Percentiles rank a stretch among this genome's conserved stretches.
Conservation (phyloP, 371 early-diverging fungal genomes). For the Chytridium lagenaria region DNA sequence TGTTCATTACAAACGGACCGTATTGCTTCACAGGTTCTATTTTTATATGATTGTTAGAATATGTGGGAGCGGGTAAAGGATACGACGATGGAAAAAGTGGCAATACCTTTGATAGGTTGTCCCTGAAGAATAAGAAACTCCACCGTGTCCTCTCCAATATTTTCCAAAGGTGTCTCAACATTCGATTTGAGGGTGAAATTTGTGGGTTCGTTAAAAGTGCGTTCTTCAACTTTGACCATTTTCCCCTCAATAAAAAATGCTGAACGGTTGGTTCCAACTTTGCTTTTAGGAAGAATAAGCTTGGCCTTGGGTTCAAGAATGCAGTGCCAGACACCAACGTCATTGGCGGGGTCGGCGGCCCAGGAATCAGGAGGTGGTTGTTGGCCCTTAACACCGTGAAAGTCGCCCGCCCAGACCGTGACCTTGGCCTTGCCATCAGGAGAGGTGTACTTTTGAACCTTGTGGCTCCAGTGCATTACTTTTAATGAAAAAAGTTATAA, state of each 20-base stretch:
- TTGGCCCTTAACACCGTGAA: slow-evolving; percentile 22
- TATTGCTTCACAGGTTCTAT: no score
- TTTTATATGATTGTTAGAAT: no score
- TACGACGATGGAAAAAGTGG: no score
- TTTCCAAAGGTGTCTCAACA: slow-evolving; percentile 17
- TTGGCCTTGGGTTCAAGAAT: slow-evolving; percentile 19
- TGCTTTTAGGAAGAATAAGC: slow-evolving; percentile 19
- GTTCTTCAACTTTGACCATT: slow-evolving; percentile 6
- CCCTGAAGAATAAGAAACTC: slow-evolving; percentile 38
- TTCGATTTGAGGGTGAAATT: background rate
- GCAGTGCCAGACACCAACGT: slow-evolving; percentile 27
- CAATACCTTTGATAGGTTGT: slow-evolving; percentile 47
- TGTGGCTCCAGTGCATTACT: slow-evolving; percentile 40
- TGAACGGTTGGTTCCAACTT: slow-evolving; percentile 18
- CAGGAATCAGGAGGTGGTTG: slow-evolving; percentile 17
- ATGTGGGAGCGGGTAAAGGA: no score
- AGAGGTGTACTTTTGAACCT: slow-evolving; percentile 12
- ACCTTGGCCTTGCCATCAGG: slow-evolving; percentile 23
- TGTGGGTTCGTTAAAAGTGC: background rate
- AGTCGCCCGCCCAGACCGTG: slow-evolving; percentile 32
- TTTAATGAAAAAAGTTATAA: background rate
- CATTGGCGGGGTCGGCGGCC: slow-evolving; percentile 26
- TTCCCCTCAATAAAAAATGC: slow-evolving; percentile 26
- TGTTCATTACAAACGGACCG: slow-evolving; percentile 61
- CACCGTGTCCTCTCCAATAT: slow-evolving; percentile 9